These are phyloP conservation scores for Saccharomycopsis fermentans DNA, from an alignment of 805 yeast species.

Conservation along the genomic window DNA sequence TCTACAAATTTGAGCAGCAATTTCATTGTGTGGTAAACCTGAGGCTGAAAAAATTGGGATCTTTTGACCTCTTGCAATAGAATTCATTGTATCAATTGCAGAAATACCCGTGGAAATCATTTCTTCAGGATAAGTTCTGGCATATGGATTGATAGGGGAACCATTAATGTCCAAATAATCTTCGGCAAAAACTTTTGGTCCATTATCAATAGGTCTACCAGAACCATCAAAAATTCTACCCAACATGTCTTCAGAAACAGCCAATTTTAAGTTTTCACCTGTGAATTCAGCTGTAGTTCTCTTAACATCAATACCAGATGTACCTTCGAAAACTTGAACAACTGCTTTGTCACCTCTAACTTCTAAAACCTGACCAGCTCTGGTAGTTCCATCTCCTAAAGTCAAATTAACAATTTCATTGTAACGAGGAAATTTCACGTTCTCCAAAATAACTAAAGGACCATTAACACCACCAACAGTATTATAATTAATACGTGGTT, in stretches of 20 bases:
- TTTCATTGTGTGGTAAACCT: conserved; percentile 98
- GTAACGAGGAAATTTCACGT: conserved; percentile 80
- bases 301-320: conserved; percentile 97
- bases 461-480: conserved; percentile 99
- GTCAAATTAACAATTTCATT: conserved; percentile 96
- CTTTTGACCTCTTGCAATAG: conserved; percentile 99
- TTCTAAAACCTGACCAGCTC: conserved; percentile 98
- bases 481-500: conserved; percentile 87
- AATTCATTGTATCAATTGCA: conserved; percentile 98
- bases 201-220: conserved; percentile 96
- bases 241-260: conserved; percentile 93
- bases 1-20: conserved; percentile 99
- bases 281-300: conserved; percentile 96
- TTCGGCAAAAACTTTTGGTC: conserved; percentile 97
- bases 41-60: conserved; percentile 98
- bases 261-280: conserved; percentile 84
- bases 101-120: conserved; percentile 99
- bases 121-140: conserved; percentile 98
- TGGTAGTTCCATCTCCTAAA: conserved; percentile 84
- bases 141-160: conserved; percentile 95
- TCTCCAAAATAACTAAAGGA: conserved; percentile 85
- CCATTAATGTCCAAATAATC: conserved; percentile 98
- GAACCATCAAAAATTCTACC: conserved; percentile 99
- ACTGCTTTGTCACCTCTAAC: conserved; percentile 95
- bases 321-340: conserved; percentile 98